Base-by-base conservation (phyloP, 768 basidiomycete genomes). In the Amanita pseudoporphyria region DNA sequence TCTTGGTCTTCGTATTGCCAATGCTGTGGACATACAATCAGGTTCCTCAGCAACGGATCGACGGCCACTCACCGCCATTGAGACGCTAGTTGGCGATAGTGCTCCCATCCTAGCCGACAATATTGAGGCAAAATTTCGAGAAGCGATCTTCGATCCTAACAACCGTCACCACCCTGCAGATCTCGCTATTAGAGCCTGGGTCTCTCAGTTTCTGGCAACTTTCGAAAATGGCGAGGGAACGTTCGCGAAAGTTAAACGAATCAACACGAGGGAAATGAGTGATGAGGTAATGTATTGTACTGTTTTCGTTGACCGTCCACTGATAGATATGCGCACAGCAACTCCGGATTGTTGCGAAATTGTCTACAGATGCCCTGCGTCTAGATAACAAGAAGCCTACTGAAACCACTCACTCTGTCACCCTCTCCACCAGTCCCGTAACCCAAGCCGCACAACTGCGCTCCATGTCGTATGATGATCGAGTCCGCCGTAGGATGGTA, bases 1-100 rank as follows among this genome's bases (percentile, higher is more conserved):
- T 33, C 60, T 70, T 37, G 56, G 60, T 1, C 54, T 82, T 19
- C 69, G 69, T 33, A 55, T 83, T 37, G 57, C 61, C 6, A 68
- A 72, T 26, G 79, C 69, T n/a, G 60, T 82, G 33, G 79, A 83
- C 56, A 70, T 84, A 18, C 79, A 82, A 54, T 76, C 74, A 3
- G 72, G 67, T 2, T 73, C 73, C 55, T 63, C 67, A 6, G 64
- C 64, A 7, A 52, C 59, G 5, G 60, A 64, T 42, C 70, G 75
- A 26, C 64, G 66, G 32, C 73, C 77, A 5, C 46, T 71, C 6
- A 61, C 59, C 1, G 65, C 71, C 0, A 71, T 82, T 54, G 58
- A 66, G 53, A 66, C 58, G 1, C 64, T 72, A 22, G 57, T 76
- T 2, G 75, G 72, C 1, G 60, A 68, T 26, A 60, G 57, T 5